phyloP scores from a whole-genome alignment of 1,284 basidiomycete species.

The Microbotryum saponariae region DNA sequence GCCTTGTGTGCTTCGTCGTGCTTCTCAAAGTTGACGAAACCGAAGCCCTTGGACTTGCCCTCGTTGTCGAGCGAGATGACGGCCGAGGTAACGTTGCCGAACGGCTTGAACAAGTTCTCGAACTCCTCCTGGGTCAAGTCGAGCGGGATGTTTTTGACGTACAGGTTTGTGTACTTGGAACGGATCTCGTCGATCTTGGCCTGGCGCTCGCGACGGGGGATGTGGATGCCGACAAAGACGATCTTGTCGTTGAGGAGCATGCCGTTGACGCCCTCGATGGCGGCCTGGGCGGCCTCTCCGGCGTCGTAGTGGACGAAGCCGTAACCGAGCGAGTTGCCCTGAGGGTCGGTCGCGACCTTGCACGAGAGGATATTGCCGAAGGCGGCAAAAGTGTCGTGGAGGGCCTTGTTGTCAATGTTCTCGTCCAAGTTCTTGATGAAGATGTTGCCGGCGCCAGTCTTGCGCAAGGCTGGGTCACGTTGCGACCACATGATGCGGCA shows the following conservation, averaged over 20 bases:
- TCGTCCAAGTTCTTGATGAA: constrained; percentile 99
- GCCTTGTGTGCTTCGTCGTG: constrained; percentile 90
- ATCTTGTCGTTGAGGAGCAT: constrained; percentile 99
- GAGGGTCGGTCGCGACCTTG: constrained; percentile 94
- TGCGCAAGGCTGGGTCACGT: constrained; percentile 97
- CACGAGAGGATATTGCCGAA: constrained; percentile 99
- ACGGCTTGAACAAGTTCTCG: constrained; percentile 68
- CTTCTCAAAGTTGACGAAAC: constrained; percentile 91
- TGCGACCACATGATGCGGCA: constrained; percentile 99
- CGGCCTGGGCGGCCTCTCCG: constrained; percentile 87
- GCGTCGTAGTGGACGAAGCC: constrained; percentile 99
- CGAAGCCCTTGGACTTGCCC: constrained; percentile 88
- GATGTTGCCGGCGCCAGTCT: constrained; percentile 99
- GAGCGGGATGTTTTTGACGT: constrained; percentile 90
- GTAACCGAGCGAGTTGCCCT: constrained; percentile 85
- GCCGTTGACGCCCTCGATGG: constrained; percentile 97
- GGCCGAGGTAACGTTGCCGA: constrained; percentile 82
- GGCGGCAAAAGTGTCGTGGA: constrained; percentile 98
- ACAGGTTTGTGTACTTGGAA: constrained; percentile 95
- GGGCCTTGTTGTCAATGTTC: constrained; percentile 98
- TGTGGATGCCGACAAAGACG: constrained; percentile 96
- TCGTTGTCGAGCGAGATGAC: constrained; percentile 62
- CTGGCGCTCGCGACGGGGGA: constrained; percentile 91
- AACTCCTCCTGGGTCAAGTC: constrained; percentile 84
- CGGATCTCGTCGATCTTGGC: constrained; percentile 98